phyloP scores from a whole-genome alignment of 2,329 filamentous ascomycete species.

The Cephalotrichum gorgonifer region DNA sequence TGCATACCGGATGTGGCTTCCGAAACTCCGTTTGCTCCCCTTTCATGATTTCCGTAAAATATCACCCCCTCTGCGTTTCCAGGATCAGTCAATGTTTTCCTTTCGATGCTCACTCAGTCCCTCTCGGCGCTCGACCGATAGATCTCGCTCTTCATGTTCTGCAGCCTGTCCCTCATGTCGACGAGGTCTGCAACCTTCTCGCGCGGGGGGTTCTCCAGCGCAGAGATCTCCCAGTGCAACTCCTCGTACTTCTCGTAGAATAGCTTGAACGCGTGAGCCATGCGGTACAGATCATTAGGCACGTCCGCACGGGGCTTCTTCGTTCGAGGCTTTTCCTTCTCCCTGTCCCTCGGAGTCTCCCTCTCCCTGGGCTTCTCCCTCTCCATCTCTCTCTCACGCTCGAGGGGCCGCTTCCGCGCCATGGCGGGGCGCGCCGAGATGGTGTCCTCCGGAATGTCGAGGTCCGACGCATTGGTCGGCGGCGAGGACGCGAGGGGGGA shows the following conservation, averaged over 20 bases:
- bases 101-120: not conserved
- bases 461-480: conserved; percentile 54
- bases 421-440: not conserved
- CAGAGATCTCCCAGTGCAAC: conserved; percentile 44
- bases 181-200: conserved; percentile 39
- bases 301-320: conserved; percentile 10
- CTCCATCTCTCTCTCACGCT: conserved; percentile 11
- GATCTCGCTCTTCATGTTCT: conserved; percentile 49
- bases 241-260: conserved; percentile 47
- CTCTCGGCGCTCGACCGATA: conserved; percentile 29
- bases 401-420: conserved; percentile 1
- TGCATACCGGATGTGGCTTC: too few species aligned
- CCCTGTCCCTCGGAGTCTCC: conserved; percentile 11
- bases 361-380: conserved; percentile 10
- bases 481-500: conserved; percentile 56
- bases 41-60: not conserved
- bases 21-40: too few species aligned
- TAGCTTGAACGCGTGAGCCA: conserved; percentile 44
- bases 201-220: conserved; percentile 36
- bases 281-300: conserved; percentile 33
- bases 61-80: not conserved
- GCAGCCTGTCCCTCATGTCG: conserved; percentile 43
- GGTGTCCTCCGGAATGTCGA: conserved; percentile 28
- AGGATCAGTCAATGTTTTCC: too few species aligned
- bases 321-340: too few species aligned